Evolutionary conservation across 768 basidiomycete genomes (phyloP).

Genomic region (Lentinula sp.): DNA sequence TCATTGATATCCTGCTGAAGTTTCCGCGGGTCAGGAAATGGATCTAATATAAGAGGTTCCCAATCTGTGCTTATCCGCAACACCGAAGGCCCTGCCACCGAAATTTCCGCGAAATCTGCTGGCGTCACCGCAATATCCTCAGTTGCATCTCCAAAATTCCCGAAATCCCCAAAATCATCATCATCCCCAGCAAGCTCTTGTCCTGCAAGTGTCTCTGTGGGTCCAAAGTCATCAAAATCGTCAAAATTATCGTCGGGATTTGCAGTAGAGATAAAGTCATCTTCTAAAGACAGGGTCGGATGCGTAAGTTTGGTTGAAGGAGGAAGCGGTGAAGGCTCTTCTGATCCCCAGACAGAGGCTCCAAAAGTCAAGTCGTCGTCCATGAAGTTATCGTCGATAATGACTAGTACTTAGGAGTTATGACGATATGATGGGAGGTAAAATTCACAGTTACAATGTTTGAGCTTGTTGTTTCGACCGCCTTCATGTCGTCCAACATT

Average conservation of each 20-base stretch:
- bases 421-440: not conserved
- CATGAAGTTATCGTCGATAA: constrained; percentile 26
- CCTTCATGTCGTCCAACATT: not conserved
- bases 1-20: constrained; percentile 59
- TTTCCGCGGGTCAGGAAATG: constrained; percentile 51
- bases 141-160: constrained; percentile 73
- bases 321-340: constrained; percentile 28
- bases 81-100: constrained; percentile 33
- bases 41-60: constrained; percentile 60
- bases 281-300: constrained; percentile 11
- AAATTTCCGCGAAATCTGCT: constrained; percentile 29
- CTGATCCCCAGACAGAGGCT: constrained; percentile 66
- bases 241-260: constrained; percentile 32
- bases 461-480: constrained; percentile 1
- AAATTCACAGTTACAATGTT: not conserved
- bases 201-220: constrained; percentile 31
- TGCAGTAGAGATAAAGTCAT: constrained; percentile 11
- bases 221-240: constrained; percentile 61
- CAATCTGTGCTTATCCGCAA: constrained; percentile 31
- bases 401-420: not conserved
- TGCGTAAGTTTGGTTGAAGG: constrained; percentile 19
- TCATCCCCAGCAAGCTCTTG: constrained; percentile 42
- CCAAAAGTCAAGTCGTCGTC: constrained; percentile 72
- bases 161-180: constrained; percentile 85
- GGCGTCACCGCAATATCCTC: constrained; percentile 16